Conservation (phyloP, 805 yeast genomes). For the Huiozyma naganishii region DNA sequence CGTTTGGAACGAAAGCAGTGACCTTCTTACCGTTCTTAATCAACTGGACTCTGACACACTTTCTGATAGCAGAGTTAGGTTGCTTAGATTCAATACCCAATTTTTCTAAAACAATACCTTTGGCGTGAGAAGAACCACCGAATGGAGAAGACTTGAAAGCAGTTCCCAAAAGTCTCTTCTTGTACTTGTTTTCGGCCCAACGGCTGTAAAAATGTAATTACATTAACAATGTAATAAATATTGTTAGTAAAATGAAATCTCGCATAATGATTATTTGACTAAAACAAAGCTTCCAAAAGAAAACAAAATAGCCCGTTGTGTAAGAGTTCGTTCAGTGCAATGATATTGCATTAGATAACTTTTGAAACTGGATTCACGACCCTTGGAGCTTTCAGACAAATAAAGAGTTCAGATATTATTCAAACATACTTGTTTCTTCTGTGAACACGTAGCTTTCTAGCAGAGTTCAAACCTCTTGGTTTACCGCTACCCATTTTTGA, state of each 20-base stretch:
- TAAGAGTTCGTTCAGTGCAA: too few species aligned
- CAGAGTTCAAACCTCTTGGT: slow-evolving; percentile 99
- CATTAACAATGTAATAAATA: neutral
- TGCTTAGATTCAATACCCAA: slow-evolving; percentile 99
- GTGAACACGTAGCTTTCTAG: slow-evolving; percentile 99
- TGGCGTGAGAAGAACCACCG: slow-evolving; percentile 99
- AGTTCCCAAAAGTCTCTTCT: slow-evolving; percentile 98
- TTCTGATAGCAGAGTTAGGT: slow-evolving; percentile 99
- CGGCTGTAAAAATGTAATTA: slow-evolving; percentile 38
- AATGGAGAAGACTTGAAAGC: slow-evolving; percentile 99
- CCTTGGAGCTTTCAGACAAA: too few species aligned
- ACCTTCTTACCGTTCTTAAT: slow-evolving; percentile 99
- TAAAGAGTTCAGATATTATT: too few species aligned
- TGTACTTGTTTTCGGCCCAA: slow-evolving; percentile 98
- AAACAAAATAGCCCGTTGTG: too few species aligned
- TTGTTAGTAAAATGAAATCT: slow-evolving; percentile 8
- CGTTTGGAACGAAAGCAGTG: slow-evolving; percentile 99
- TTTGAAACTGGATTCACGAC: too few species aligned
- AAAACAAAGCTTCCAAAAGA: too few species aligned
- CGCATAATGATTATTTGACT: neutral
- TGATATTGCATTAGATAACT: too few species aligned
- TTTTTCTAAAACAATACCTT: slow-evolving; percentile 99
- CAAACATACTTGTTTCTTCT: slow-evolving; percentile 86
- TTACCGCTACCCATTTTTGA: slow-evolving; percentile 95
- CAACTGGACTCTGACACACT: slow-evolving; percentile 99